Base-by-base conservation (phyloP, 306 rosid species). In the Rubus idaeus region DNA sequence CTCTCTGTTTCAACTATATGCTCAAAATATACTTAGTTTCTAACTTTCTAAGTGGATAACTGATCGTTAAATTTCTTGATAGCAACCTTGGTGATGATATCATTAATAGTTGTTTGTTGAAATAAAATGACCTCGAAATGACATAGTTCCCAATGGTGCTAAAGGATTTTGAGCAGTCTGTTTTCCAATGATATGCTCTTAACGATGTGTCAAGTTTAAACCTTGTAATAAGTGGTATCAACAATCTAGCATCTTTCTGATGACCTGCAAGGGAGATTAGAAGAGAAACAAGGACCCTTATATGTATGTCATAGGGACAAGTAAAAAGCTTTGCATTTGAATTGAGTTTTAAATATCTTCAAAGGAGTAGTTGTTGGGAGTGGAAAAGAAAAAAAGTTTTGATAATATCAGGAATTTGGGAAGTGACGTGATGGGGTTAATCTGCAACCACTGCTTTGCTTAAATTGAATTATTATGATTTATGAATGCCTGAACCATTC, bases 401-500 rank as follows among this genome's bases (percentile, higher is more conserved):
- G 42, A 13, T 23, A 21, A 6, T 58, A 3, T 61, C 26, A 11
- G 17, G 65, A 26, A 26, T 26, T 26, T 60, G 65, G 41, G 3
- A 5, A 60, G 65, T 26, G 17, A 12, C 21, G 35, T 12, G 18
- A 26, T 60, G 42, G 66, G 13, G 42, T 61, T 61, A 61, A 14
- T 61, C 39, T 61, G 67, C 41, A 61, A 26, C 6, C 30, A 30
- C 42, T 26, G 17, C 16, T 61, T 61, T 4, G 10, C 39, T 2
- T 30, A 30, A 6, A 30, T 30, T 35, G 20, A 37, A 13, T 30
- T 58, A 13, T 13, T 58, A 23, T 58, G 35, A 70, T 5, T 13
- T 58, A 23, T 58, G 35, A 70, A 49, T 49, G 26, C 60, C 60
- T 49, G 60, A 16, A 70, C 74, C 74, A 70, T 49, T 26, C 61